Base-by-base conservation (phyloP, 108 stramenopile species). In the Skeletonema menzelii region DNA sequence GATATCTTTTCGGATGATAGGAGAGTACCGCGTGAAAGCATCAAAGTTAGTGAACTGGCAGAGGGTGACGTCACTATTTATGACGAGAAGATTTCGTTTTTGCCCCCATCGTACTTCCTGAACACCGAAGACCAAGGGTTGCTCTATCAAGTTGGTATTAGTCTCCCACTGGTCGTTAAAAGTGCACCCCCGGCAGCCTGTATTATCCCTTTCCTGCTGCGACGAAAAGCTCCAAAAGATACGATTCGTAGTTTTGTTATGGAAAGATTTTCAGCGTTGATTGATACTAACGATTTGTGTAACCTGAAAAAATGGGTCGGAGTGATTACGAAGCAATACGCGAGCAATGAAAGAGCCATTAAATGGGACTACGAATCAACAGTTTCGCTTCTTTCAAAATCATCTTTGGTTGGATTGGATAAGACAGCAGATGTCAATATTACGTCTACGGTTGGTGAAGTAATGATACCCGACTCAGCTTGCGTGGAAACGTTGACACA, bases 1-100 rank as follows among this genome's bases (percentile, higher is more conserved):
- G 69, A 61, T 32, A 47, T 59, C n/a, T 77, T 77, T 30, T 77
- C 69, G n/a, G 76, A 77, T 31, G 76, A 77, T 28, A 56, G 42
- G 46, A 37, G 69, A 47, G 57, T 70, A 17, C 64, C 64, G 3
- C 68, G 49, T 15, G 63, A 70, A 32, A 34, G 55, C 31, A 65
- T 70, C 31, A 44, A 59, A 59, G 61, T 63, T 20, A 27, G 8
- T 24, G 56, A 40, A 15, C 28, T 62, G 27, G 46, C 17, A 10
- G 47, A 53, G 28, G 55, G 55, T 38, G 67, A 31, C 37, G 27
- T 22, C 6, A 17, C 49, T 19, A 69, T 76, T 35, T 40, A 69
- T 46, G 67, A 63, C 22, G 61, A 63, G 56, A 76, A 67, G 59
- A 57, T 76, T 31, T 76, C 75, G 31, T 76, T 76, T 40, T 26